phyloP scores from a whole-genome alignment of 1,284 basidiomycete species.

The Ceratobasidium sp. region DNA sequence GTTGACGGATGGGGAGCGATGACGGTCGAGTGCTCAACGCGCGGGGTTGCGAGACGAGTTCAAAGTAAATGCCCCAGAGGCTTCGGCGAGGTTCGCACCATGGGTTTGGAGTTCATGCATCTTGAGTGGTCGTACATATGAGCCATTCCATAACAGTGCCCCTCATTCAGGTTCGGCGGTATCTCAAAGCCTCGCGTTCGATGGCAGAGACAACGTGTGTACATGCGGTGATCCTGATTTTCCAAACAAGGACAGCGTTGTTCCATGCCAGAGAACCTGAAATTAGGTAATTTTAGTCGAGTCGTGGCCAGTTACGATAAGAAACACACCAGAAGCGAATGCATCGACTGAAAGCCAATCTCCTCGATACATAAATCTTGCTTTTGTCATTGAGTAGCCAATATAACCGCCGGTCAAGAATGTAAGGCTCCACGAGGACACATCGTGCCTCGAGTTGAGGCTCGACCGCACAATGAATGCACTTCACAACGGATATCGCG shows the following conservation, averaged over 20 bases:
- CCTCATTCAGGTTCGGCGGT: conserved; percentile 34
- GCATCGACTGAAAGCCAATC: conserved; percentile 14
- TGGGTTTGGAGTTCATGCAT: conserved; percentile 37
- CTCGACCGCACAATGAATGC: conserved; percentile 32
- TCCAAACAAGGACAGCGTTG: not conserved
- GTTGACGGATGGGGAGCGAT: conserved; percentile 26
- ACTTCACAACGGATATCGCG: conserved; percentile 18
- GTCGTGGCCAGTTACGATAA: not conserved
- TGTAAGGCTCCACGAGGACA: conserved; percentile 35
- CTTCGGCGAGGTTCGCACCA: conserved; percentile 31
- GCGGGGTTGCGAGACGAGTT: conserved; percentile 36
- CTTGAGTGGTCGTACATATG: conserved; percentile 31
- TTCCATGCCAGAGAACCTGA: no score
- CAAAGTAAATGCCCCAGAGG: conserved; percentile 29
- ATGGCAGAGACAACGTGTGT: conserved; percentile 40
- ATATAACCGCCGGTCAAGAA: conserved; percentile 23
- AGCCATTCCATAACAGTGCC: conserved; percentile 33
- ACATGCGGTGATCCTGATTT: conserved; percentile 41
- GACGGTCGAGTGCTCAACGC: conserved; percentile 32
- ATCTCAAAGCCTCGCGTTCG: conserved; percentile 42
- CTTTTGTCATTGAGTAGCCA: conserved; percentile 17
- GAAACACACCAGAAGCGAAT: conserved; percentile 33
- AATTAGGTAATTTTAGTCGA: conserved; percentile 42
- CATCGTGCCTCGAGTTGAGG: conserved; percentile 25
- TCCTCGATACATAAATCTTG: conserved; percentile 13